These are phyloP conservation scores for Metschnikowia henanensis DNA, from an alignment of 805 yeast species.

Conservation along the genomic window DNA sequence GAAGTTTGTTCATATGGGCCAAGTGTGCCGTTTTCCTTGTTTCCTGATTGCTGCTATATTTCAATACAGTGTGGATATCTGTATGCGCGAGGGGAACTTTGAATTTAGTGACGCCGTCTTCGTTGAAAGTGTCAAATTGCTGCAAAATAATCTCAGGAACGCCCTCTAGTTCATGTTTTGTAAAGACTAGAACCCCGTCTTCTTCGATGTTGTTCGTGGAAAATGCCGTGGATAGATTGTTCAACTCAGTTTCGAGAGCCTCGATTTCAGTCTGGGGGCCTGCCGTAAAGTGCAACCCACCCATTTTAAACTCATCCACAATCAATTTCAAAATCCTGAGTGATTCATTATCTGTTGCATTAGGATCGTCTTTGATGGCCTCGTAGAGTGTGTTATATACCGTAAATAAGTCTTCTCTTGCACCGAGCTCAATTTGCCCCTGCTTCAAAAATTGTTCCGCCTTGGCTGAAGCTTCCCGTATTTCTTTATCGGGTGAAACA, in stretches of 20 bases:
- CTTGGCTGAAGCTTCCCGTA: conserved; percentile 69
- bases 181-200: conserved; percentile 56
- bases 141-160: conserved; percentile 63
- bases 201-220: conserved; percentile 71
- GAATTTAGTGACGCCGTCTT: conserved; percentile 41
- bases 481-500: conserved; percentile 61
- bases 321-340: conserved; percentile 55
- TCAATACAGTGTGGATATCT: conserved; percentile 70
- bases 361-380: conserved; percentile 23
- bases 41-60: conserved; percentile 59
- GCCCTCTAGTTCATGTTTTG: conserved; percentile 67
- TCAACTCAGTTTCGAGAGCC: conserved; percentile 55
- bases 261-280: conserved; percentile 56
- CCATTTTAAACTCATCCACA: conserved; percentile 56
- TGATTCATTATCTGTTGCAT: conserved; percentile 47
- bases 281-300: conserved; percentile 62
- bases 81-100: conserved; percentile 83
- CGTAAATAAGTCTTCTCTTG: conserved; percentile 64
- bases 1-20: conserved; percentile 63
- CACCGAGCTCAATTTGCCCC: conserved; percentile 59
- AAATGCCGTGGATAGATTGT: conserved; percentile 54
- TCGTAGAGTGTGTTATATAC: conserved; percentile 55
- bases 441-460: conserved; percentile 60
- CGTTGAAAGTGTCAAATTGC: conserved; percentile 51
- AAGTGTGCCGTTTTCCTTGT: conserved; percentile 66